phyloP scores from a whole-genome alignment of 306 rosid species.

The Echinosophora koreensis region DNA sequence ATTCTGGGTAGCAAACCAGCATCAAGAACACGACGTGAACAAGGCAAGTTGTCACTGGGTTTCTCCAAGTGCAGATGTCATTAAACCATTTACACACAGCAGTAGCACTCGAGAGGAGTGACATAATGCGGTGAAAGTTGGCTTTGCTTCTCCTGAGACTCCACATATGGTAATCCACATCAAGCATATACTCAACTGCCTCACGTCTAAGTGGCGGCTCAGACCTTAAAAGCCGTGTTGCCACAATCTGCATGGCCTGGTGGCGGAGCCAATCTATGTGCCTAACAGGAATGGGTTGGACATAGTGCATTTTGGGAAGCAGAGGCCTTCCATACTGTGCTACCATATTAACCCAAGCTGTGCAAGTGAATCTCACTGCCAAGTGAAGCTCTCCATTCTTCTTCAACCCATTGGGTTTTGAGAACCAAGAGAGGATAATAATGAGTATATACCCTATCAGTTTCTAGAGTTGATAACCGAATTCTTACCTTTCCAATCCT shows the following conservation, averaged over 20 bases:
- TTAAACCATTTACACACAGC: slow-evolving; percentile 72
- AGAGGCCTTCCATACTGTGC: slow-evolving; percentile 80
- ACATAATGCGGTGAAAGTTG: slow-evolving; percentile 82
- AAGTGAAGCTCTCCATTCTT: slow-evolving; percentile 94
- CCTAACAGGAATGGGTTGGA: slow-evolving; percentile 75
- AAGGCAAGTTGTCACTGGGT: slow-evolving; percentile 82
- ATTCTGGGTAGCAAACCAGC: slow-evolving; percentile 86
- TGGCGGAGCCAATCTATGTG: slow-evolving; percentile 81
- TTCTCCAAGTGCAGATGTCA: slow-evolving; percentile 88
- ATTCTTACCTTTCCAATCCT: slow-evolving; percentile 93
- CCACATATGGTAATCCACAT: slow-evolving; percentile 86
- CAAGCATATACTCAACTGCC: slow-evolving; percentile 91
- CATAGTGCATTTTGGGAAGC: slow-evolving; percentile 96
- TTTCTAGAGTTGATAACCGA: slow-evolving; percentile 87
- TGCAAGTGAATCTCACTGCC: slow-evolving; percentile 90
- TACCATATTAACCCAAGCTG: slow-evolving; percentile 86
- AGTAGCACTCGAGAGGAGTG: slow-evolving; percentile 65
- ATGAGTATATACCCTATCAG: slow-evolving; percentile 80
- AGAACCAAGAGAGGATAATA: slow-evolving; percentile 88
- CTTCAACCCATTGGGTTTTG: slow-evolving; percentile 66
- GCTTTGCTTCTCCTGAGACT: slow-evolving; percentile 95
- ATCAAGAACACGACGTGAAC: slow-evolving; percentile 84
- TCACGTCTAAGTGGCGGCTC: slow-evolving; percentile 95
- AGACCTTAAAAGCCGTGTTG: slow-evolving; percentile 66
- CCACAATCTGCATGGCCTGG: slow-evolving; percentile 93